Evolutionary conservation across 495 filamentous ascomycete genomes (phyloP).

Genomic region (Amphirosellinia nigrospora): DNA sequence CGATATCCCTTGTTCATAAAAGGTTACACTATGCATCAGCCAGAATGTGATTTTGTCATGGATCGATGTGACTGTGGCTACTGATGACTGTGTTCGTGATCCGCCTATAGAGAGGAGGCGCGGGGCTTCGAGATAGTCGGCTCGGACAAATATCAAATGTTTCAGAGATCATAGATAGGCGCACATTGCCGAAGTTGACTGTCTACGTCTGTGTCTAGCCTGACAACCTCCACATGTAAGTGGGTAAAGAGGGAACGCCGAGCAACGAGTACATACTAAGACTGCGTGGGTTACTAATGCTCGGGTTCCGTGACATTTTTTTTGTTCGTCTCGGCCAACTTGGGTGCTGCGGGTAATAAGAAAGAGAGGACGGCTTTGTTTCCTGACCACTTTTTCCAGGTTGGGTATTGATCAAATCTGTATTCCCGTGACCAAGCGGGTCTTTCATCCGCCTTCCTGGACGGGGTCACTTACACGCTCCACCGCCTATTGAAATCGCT

Average conservation of each 20-base stretch:
- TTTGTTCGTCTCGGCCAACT: neutral
- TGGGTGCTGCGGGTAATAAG: neutral
- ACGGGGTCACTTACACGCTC: neutral
- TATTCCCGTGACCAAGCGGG: slow-evolving; percentile 3
- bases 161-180: neutral
- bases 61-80: neutral
- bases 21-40: neutral
- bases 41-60: neutral
- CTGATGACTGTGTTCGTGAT: neutral
- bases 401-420: neutral
- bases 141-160: neutral
- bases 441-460: neutral
- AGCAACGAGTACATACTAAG: neutral
- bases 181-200: too few species aligned
- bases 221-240: neutral
- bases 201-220: neutral
- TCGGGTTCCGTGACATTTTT: neutral
- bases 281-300: neutral
- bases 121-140: neutral
- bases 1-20: neutral
- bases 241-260: slow-evolving; percentile 8
- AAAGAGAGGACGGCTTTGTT: neutral
- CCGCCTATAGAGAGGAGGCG: neutral
- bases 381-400: neutral
- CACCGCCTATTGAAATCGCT: neutral